phyloP scores from a whole-genome alignment of 2,329 filamentous ascomycete genomes.

The Onygenales sp. region DNA sequence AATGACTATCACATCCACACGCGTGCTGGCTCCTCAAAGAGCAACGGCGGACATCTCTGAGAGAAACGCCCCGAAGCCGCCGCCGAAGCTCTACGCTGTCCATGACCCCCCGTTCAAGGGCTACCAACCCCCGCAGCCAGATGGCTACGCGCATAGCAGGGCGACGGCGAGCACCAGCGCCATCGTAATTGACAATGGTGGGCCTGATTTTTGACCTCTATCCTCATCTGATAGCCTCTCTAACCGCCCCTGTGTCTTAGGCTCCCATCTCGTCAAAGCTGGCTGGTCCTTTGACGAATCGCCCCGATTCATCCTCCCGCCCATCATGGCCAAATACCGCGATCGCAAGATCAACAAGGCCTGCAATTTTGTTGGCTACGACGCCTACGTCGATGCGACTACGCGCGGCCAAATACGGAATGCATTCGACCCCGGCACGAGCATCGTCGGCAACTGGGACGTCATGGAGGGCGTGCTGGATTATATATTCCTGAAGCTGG shows the following conservation, averaged over 20 bases:
- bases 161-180: conserved; percentile 53
- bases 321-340: conserved; percentile 89
- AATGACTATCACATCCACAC: conserved; percentile 37
- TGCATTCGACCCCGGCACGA: conserved; percentile 82
- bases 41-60: conserved; percentile 32
- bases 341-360: conserved; percentile 89
- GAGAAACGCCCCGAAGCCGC: conserved; percentile 44
- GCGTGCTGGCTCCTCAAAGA: conserved; percentile 27
- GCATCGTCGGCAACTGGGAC: conserved; percentile 95
- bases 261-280: conserved; percentile 78
- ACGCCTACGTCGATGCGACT: conserved; percentile 91
- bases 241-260: conserved; percentile 37
- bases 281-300: conserved; percentile 88
- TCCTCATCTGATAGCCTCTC: background rate
- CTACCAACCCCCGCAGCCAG: conserved; percentile 47
- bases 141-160: conserved; percentile 63
- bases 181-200: conserved; percentile 98
- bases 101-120: conserved; percentile 54
- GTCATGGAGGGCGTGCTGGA: conserved; percentile 91
- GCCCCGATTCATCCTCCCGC: conserved; percentile 73
- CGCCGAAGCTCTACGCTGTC: conserved; percentile 44
- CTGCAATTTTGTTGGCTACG: conserved; percentile 82
- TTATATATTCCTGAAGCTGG: conserved; percentile 89
- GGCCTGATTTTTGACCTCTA: background rate
- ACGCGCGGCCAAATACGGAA: conserved; percentile 82